Percentiles rank a stretch among this genome's conserved stretches.
Evolutionary conservation across 1,284 basidiomycete species (phyloP).

Genomic region (Serendipita sp.): DNA sequence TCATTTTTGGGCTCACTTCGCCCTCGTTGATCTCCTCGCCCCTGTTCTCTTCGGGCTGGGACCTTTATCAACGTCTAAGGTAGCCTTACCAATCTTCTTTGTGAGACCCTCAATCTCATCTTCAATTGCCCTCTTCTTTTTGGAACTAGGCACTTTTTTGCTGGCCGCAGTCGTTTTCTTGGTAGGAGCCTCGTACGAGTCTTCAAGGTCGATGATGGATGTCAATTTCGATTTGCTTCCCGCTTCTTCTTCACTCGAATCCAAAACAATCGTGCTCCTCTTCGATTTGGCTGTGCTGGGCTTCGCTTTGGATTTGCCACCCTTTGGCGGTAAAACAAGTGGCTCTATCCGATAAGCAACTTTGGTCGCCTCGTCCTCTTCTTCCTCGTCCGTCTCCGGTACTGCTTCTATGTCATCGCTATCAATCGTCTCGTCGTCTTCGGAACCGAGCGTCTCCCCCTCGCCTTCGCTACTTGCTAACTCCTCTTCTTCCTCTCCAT

Average conservation of each 20-base stretch:
- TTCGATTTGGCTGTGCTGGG: background rate
- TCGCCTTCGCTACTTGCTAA: constrained; percentile 2
- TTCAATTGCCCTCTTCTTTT: background rate
- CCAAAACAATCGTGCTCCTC: background rate
- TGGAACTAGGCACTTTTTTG: background rate
- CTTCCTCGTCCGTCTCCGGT: background rate
- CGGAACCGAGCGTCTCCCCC: background rate
- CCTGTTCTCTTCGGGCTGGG: no score
- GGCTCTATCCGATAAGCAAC: background rate
- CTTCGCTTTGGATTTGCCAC: background rate
- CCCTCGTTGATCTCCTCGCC: no score
- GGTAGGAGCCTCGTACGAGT: background rate
- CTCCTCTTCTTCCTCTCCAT: constrained; percentile 9
- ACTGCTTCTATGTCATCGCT: background rate
- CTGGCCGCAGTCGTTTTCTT: background rate
- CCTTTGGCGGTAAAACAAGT: background rate
- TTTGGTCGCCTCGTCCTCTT: background rate
- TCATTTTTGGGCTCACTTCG: no score
- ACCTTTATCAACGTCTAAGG: background rate
- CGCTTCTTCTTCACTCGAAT: background rate
- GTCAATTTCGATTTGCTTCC: no score
- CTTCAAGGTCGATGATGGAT: background rate
- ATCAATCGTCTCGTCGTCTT: background rate
- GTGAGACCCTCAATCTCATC: background rate
- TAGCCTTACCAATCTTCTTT: background rate